Evolutionary conservation across 495 filamentous ascomycete genomes (phyloP), one percentile per base, ranked within the genome.

Genomic region (Collariella sp.): DNA sequence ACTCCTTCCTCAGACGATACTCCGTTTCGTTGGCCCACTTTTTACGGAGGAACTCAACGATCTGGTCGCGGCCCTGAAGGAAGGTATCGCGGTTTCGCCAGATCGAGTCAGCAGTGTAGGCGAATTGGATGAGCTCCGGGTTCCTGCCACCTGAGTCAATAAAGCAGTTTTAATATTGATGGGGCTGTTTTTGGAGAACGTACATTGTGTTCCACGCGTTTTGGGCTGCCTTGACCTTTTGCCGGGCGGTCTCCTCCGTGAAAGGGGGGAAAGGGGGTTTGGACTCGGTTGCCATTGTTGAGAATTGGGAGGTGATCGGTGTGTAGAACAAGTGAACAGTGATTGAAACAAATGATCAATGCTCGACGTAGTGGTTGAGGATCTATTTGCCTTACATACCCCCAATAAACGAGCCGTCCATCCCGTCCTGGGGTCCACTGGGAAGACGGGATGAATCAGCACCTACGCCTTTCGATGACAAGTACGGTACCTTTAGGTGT

Each of bases 161-260:
- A 26, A 2, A 34, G 35, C 5, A 15, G 43, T 15, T n/a, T 11
- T 10, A 2, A 19, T 23, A 16, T 7, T 7, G 18, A 11, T 34
- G 3, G 7, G 16, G 31, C 34, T 64, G n/a, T n/a, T n/a, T n/a
- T n/a, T n/a, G n/a, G n/a, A n/a, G n/a, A n/a, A n/a, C n/a, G n/a
- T 66, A 88, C 83, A 76, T 80, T 2, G 86, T 88, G 63, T 95
- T 95, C 90, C 89, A 95, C 16, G 88, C 75, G 55, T 84, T 74
- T 69, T 96, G 91, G 0, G 85, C 89, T 6, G 82, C 82, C 69
- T 96, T 95, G 54, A 95, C 89, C 66, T 95, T 95, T 51, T 78
- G 70, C 22, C 70, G 71, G 5, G 89, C 89, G 0, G 83, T 87
- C 59, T 86, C 82, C 23, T 69, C 69, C 5, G 86, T 93, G 70